Evolutionary conservation across 768 basidiomycete genomes (phyloP).

Genomic region (Trametes coccinea): DNA sequence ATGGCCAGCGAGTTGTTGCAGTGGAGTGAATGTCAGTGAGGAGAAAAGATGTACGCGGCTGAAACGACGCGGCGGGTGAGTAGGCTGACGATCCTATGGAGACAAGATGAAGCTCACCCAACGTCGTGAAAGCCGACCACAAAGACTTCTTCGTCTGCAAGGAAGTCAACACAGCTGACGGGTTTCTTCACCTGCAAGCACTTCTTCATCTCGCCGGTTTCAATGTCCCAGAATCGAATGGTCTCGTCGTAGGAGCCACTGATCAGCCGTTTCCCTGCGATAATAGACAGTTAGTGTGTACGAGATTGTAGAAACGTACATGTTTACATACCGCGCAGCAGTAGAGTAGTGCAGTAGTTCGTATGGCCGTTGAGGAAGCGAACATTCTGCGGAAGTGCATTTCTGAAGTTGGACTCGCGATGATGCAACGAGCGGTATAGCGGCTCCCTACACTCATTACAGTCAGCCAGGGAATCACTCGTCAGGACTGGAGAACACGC

Average conservation of each 20-base stretch:
- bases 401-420: conserved; percentile 80
- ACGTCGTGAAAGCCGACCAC: conserved; percentile 93
- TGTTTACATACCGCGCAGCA: conserved; percentile 50
- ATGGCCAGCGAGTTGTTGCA: conserved; percentile 84
- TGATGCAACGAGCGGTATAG: conserved; percentile 81
- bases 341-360: conserved; percentile 82
- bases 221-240: conserved; percentile 90
- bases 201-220: conserved; percentile 64
- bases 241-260: conserved; percentile 92
- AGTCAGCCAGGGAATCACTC: neutral
- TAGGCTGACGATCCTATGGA: neutral
- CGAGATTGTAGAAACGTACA: neutral
- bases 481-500: conserved; percentile 26
- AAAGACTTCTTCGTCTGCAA: conserved; percentile 85
- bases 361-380: conserved; percentile 82
- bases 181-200: conserved; percentile 85
- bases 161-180: conserved; percentile 86
- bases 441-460: conserved; percentile 45
- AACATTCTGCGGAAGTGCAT: conserved; percentile 73
- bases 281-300: neutral
- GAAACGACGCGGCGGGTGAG: neutral
- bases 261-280: conserved; percentile 69
- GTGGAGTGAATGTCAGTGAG: conserved; percentile 77
- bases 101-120: conserved; percentile 51
- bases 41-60: conserved; percentile 90